Percentiles rank a stretch among this genome's conserved stretches.
Evolutionary conservation across 2,329 filamentous ascomycete species (phyloP).

Genomic region (Stemphylium lycopersici): DNA sequence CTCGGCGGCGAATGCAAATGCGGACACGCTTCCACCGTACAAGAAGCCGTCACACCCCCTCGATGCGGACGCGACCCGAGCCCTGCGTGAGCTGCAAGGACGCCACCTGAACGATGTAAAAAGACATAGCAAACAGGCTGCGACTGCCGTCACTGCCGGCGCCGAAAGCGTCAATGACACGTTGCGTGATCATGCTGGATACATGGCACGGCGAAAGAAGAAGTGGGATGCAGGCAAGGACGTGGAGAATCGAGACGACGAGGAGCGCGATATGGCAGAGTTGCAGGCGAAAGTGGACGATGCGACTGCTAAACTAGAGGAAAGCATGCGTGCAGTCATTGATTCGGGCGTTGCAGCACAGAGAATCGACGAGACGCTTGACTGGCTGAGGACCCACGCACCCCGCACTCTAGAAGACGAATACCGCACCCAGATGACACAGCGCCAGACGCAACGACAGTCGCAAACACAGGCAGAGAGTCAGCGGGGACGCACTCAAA

Average conservation of each 20-base stretch:
- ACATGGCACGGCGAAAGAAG: constrained; percentile 42
- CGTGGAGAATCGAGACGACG: constrained; percentile 49
- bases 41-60: constrained; percentile 60
- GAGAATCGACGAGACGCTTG: constrained; percentile 52
- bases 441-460: constrained; percentile 45
- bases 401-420: constrained; percentile 38
- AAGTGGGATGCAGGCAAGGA: constrained; percentile 44
- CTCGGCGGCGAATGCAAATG: constrained; percentile 16
- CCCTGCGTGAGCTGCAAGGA: constrained; percentile 54
- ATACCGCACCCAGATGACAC: constrained; percentile 45
- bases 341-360: constrained; percentile 60
- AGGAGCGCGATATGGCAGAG: constrained; percentile 48
- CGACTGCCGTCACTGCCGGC: constrained; percentile 54
- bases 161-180: constrained; percentile 64
- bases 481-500: constrained; percentile 24
- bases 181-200: constrained; percentile 49
- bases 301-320: constrained; percentile 63
- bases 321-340: constrained; percentile 62
- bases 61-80: constrained; percentile 53
- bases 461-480: constrained; percentile 30
- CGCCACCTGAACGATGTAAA: constrained; percentile 54
- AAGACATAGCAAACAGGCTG: constrained; percentile 56
- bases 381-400: constrained; percentile 49
- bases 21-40: constrained; percentile 56
- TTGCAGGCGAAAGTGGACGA: constrained; percentile 54